Percentiles rank a stretch among this genome's conserved stretches.
phyloP scores from a whole-genome alignment of 202 grass and related monocot genomes.

The Brachypodium distachyon region DNA sequence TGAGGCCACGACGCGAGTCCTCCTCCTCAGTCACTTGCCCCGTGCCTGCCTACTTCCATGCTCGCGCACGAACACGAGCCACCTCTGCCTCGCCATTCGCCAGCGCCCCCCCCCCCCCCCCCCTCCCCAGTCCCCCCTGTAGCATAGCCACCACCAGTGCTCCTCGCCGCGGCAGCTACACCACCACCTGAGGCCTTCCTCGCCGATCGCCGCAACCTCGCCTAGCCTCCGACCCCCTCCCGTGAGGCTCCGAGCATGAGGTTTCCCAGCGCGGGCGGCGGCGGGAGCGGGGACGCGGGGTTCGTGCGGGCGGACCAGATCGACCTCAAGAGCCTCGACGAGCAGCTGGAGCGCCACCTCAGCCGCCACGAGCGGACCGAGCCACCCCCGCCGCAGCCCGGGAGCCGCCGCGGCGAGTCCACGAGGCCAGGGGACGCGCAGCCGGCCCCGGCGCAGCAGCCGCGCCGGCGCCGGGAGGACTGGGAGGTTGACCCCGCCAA shows the following conservation, averaged over 20 bases:
- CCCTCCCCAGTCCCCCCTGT: no score
- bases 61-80: conserved; percentile 13
- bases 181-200: background rate
- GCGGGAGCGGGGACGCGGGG: conserved; percentile 54
- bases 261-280: conserved; percentile 28
- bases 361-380: conserved; percentile 31
- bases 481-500: conserved; percentile 89
- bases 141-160: background rate
- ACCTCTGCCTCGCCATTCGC: conserved; percentile 17
- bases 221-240: background rate
- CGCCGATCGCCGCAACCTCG: background rate
- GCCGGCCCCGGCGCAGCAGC: background rate
- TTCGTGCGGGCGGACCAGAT: conserved; percentile 97
- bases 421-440: conserved; percentile 4
- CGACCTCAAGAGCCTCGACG: conserved; percentile 98
- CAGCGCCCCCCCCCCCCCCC: no score
- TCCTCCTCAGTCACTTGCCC: background rate
- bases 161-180: background rate
- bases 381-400: background rate
- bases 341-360: conserved; percentile 95
- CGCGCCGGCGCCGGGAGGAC: conserved; percentile 49
- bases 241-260: conserved; percentile 20
- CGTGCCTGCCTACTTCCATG: conserved; percentile 40
- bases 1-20: conserved; percentile 20
- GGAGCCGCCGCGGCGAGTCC: conserved; percentile 28